Base-by-base conservation (phyloP, 2,329 filamentous ascomycete genomes). In the Macroventuria anomochaeta region DNA sequence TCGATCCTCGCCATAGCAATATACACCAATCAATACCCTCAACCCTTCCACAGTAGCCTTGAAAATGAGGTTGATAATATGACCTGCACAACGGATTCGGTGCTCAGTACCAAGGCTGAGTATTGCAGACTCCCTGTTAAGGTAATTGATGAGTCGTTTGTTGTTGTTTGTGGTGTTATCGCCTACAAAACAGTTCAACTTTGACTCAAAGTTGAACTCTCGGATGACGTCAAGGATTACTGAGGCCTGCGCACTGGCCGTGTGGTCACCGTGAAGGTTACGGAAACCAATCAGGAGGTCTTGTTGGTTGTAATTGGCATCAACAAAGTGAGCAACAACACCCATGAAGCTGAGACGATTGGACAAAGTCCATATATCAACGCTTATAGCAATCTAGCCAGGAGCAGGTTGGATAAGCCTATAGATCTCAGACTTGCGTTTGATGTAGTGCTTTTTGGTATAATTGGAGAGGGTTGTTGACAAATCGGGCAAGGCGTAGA, bases 141-240 rank as follows among this genome's bases (percentile, higher is more conserved):
- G 46, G 15, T 46, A 21, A 13, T 52, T 51, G 20, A 46, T 55
- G 26, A 55, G 38, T 20, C 47, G 44, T 8, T 25, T 34, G 15
- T 52, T 23, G 11, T 44, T 44, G 23, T 42, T 38, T 28, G 34
- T 38, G 15, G 48, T 21, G 25, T 52, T 38, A 25, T 44, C 33
- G 20, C 39, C 25, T 29, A 42, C 39, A 31, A 42, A 31, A 21
- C 39, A 42, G 17, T 42, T 20, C 11, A 42, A 42, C 11, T 31
- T 42, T 29, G 21, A 11, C 7, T 26, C 13, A 18, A 42, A 28
- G 10, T 42, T 12, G 39, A 31, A 42, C 23, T 29, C 15, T 20
- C 17, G 15, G 13, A 42, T 15, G 17, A 29, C 15, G 15, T 29
- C 15, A 20, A 42, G 39, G 29, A 42, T 20, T 15, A 31, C 7